phyloP scores from a whole-genome alignment of 1,284 basidiomycete genomes.

The Salmacisia buchloeana region DNA sequence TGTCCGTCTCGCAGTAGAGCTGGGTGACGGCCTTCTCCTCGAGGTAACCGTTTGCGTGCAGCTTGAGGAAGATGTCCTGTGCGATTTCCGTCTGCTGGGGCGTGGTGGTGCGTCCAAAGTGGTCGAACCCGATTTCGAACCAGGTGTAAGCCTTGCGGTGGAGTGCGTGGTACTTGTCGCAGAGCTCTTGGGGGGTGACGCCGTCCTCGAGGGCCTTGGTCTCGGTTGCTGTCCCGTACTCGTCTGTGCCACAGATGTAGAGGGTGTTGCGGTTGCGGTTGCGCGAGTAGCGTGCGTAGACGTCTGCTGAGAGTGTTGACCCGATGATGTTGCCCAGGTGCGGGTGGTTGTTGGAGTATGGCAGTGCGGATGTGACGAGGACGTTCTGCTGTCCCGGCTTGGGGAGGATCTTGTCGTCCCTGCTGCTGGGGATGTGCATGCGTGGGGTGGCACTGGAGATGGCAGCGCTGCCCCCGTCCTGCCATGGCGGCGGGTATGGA shows the following conservation, averaged over 20 bases:
- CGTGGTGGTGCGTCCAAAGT: slow-evolving; percentile 92
- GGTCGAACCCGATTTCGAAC: slow-evolving; percentile 89
- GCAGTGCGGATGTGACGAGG: slow-evolving; percentile 89
- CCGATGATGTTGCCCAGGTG: slow-evolving; percentile 99
- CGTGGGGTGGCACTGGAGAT: too few species aligned
- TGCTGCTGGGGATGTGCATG: slow-evolving; percentile 1
- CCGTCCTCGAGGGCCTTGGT: slow-evolving; percentile 94
- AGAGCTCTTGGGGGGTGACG: slow-evolving; percentile 76
- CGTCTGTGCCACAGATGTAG: slow-evolving; percentile 95
- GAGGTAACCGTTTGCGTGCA: slow-evolving; percentile 44
- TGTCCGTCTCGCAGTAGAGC: slow-evolving; percentile 42
- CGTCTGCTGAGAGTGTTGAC: slow-evolving; percentile 89
- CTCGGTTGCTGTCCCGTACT: slow-evolving; percentile 98
- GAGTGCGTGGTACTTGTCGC: slow-evolving; percentile 85
- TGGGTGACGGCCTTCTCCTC: slow-evolving; percentile 47
- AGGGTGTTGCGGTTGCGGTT: slow-evolving; percentile 55
- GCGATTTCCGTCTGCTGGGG: slow-evolving; percentile 67
- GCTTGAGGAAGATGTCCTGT: slow-evolving; percentile 48
- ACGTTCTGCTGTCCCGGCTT: slow-evolving; percentile 52
- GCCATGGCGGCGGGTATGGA: too few species aligned
- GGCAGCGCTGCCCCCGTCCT: too few species aligned
- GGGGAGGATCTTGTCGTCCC: slow-evolving; percentile 30
- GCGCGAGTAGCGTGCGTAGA: slow-evolving; percentile 77
- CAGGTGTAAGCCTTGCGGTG: slow-evolving; percentile 92
- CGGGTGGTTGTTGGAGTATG: slow-evolving; percentile 97